Base-by-base conservation (phyloP, 192 early-diverging fungal species). In the Coemansia sp. region DNA sequence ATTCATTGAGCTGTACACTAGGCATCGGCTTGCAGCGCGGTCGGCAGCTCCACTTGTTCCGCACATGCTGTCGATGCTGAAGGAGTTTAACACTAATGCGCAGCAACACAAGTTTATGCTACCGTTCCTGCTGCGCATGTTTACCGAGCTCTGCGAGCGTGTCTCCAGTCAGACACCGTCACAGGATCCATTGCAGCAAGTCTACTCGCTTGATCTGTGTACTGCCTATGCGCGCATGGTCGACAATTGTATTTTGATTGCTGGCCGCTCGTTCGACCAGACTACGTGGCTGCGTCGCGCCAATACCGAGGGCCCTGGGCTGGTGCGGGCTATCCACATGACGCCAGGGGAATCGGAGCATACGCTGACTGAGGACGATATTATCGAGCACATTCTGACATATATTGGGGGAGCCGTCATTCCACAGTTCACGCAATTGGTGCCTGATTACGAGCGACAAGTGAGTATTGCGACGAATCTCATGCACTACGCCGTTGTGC, bases 401-500 rank as follows among this genome's bases (percentile, higher is more conserved):
- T 77, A 62, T 14, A 48, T 74, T 14, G 66, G 55, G 38, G 35
- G 71, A 39, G 36, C 37, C 36, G 86, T 93, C 2, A 83, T 95
- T 11, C 89, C 94, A 7, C 85, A 86, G 57, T 51, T 95, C 28
- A 71, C 89, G 21, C 76, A 77, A n/a, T 70, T 91, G 48, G 63
- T 94, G 33, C 84, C 81, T 7, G 94, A 95, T 65, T 88, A 89
- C 53, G 92, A 94, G 66, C 79, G 86, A 2, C 84, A 90, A 45
- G 78, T 88, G 33, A 73, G 76, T 3, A 61, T 90, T 0, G 57
- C 90, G 4, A 84, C 82, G 13, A 93, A 92, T 65, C 33, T 94
- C n/a, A 86, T 93, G 70, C 93, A 95, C 65, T 93, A 94, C 78
- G 84, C 91, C 24, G 83, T 94, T 24, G 85, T 75, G 0, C 92